Base-by-base conservation (phyloP, 1,139 yeast species). In the Saccharomyces hybrid region DNA sequence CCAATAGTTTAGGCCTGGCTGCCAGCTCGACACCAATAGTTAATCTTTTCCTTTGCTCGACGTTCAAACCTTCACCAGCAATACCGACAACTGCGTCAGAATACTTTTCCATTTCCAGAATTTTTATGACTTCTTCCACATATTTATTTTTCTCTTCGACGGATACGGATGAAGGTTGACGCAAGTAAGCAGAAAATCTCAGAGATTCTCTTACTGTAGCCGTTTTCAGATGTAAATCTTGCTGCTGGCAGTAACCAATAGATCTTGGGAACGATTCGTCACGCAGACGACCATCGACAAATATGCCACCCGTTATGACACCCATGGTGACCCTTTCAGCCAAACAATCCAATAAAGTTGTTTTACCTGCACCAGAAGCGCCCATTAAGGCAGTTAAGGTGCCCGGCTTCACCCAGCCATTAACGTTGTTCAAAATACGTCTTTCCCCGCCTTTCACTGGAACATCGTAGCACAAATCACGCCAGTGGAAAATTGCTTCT, bases 281-380 rank as follows among this genome's bases (percentile, higher is more conserved):
- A 66, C 88, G 79, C 47, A 80, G 75, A 53, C 75, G 77, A 55
- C 91, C 91, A 70, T 86, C 85, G 53, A 86, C 91, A 71, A 83
- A 80, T 78, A 87, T 81, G 57, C 78, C 78, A 67, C 95, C 95
- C 48, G 89, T 79, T 50, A 86, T 85, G 50, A 83, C 84, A 72
- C 95, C 95, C 76, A 81, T 79, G 25, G 90, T 85, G 42, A 85
- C 85, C 71, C 95, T 82, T 62, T 84, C 84, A 30, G 93, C 88
- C 60, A 86, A 75, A 58, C 87, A 86, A 72, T 86, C 89, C 57
- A 87, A 75, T 50, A 82, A 68, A 0, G 95, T 86, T 14, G 95
- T 87, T 67, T 86, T 86, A 75, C 95, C 95, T 52, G 95, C 95
- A 72, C 95, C 95, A 25, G 95, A 85, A 23, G 91, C 86, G 61